Percentiles rank a stretch among this genome's conserved stretches.
Conservation (phyloP, 768 basidiomycete genomes). For the Dioszegia hungarica region DNA sequence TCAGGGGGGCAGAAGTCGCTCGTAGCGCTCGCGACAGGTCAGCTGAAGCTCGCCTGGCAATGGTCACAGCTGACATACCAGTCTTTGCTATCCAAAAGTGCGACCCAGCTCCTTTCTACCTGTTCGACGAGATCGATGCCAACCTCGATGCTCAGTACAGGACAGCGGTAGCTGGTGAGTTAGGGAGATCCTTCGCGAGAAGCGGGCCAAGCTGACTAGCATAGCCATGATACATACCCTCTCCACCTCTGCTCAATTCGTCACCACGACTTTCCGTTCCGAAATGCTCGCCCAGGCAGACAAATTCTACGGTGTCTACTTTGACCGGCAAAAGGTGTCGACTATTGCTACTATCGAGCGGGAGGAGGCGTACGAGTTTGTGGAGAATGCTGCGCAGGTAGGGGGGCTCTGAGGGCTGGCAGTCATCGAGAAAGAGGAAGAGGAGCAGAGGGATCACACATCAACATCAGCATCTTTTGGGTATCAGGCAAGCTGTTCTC, state of each 20-base stretch:
- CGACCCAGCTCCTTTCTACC: constrained; percentile 96
- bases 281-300: constrained; percentile 95
- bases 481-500: no score
- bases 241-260: constrained; percentile 83
- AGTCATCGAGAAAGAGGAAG: no score
- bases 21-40: constrained; percentile 89
- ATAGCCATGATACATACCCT: constrained; percentile 93
- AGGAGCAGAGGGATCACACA: no score
- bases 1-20: constrained; percentile 97
- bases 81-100: constrained; percentile 99
- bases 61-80: constrained; percentile 38
- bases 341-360: constrained; percentile 79
- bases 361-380: constrained; percentile 89
- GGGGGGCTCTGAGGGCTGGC: not conserved
- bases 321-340: constrained; percentile 92
- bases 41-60: constrained; percentile 7
- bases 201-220: constrained; percentile 7
- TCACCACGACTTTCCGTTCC: constrained; percentile 95
- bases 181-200: not conserved
- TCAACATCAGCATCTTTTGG: no score
- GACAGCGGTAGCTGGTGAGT: constrained; percentile 87
- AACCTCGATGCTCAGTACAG: constrained; percentile 97
- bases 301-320: constrained; percentile 94
- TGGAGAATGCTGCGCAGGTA: constrained; percentile 56
- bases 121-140: constrained; percentile 99